Base-by-base conservation (phyloP, 2,329 filamentous ascomycete species). In the Trichoderma atrobrunneum region DNA sequence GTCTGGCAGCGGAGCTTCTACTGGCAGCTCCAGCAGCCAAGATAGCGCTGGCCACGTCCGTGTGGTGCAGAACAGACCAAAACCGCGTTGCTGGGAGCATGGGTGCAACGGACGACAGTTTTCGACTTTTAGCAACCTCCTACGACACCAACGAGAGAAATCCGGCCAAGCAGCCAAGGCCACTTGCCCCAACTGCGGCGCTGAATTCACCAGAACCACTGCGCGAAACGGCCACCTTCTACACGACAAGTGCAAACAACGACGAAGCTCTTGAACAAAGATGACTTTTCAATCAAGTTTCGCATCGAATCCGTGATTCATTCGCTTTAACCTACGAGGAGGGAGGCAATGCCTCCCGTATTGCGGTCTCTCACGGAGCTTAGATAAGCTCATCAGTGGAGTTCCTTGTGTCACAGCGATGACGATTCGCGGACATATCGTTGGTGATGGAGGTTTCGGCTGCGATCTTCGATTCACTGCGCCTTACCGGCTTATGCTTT, bases 11-110 rank as follows among this genome's bases (percentile, higher is more conserved):
- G 71, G 51, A 21, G 36, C 60, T 11, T 34, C 56, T 34, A 12
- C 61, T 8, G 59, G 60, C 39, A 51, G 48, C 54, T 36, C 78
- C 54, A 74, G 76, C 75, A 76, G 76, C 75, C 80, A 83, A 74
- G 82, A 84, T 74, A 80, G 81, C 48, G 80, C 84, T 56, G 79
- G 84, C 57, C 84, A 89, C 75, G 90, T 93, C 51, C 87, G 92
- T 72, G 89, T 94, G 18, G 87, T 94, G 21, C 91, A 92, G 80
- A 91, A 90, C 76, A 88, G 93, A 75, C 94, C 94, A n/a, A 97
- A 97, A 83, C 94, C 95, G 60, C 94, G 97, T 80, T 98, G 95
- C 82, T 98, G 93, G 93, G 95, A 98, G 73, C 95, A 98, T 79
- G 95, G 95, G 12, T 98, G 95, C 85, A 97, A 98, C 78, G 95